phyloP scores from a whole-genome alignment of 345 rosid species.

The Ceriops tagal region DNA sequence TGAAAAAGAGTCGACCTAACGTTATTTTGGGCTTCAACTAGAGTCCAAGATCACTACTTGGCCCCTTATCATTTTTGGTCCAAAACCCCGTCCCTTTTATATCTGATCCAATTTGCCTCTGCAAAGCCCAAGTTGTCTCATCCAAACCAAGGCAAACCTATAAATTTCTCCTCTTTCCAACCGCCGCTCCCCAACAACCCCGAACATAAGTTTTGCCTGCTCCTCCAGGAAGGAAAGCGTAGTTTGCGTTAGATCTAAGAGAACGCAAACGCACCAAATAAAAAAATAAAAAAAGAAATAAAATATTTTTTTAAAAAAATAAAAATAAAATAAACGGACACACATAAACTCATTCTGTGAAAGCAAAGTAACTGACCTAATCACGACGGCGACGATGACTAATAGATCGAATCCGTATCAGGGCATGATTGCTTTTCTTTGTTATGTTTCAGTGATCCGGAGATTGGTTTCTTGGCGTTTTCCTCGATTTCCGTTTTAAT shows the following conservation, averaged over 20 bases:
- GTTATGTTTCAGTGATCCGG: neutral
- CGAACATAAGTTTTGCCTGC: slow-evolving; percentile 13
- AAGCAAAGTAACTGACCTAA: too few species aligned
- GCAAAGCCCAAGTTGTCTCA: neutral
- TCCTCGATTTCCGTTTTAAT: neutral
- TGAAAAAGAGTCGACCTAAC: too few species aligned
- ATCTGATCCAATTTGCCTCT: too few species aligned
- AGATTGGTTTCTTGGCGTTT: neutral
- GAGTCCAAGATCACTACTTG: too few species aligned
- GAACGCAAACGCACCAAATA: neutral
- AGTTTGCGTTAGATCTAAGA: slow-evolving; percentile 36
- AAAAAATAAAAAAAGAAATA: too few species aligned
- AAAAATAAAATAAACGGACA: too few species aligned
- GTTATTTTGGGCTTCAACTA: too few species aligned
- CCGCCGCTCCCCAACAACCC: neutral
- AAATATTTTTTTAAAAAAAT: too few species aligned
- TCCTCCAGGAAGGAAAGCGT: neutral
- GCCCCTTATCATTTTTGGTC: too few species aligned
- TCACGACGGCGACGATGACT: too few species aligned
- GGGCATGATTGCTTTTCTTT: too few species aligned
- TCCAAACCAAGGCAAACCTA: neutral
- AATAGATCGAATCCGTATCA: neutral
- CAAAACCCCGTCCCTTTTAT: too few species aligned
- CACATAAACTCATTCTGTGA: neutral
- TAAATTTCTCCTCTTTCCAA: neutral